These are phyloP conservation scores for Erysimum cheiranthoides DNA, from an alignment of 345 rosid genomes.

Conservation along the genomic window DNA sequence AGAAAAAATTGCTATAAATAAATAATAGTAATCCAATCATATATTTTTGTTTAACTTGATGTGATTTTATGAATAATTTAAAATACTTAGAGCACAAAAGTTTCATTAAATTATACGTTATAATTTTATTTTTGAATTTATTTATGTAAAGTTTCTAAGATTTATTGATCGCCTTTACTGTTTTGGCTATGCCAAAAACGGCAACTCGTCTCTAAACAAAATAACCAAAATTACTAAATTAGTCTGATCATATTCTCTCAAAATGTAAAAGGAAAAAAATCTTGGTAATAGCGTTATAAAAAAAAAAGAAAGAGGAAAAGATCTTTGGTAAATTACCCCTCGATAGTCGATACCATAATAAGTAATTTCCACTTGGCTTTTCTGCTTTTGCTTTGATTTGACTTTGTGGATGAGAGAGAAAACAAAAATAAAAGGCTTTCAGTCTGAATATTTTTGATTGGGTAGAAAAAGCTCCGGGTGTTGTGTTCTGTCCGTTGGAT, in stretches of 20 bases:
- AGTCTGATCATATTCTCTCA: not conserved
- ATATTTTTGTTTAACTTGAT: not conserved
- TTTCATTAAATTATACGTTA: not conserved
- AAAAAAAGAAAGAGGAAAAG: too few relatives aligned
- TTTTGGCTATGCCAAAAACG: not conserved
- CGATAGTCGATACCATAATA: slow-evolving; percentile 1
- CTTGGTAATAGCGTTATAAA: not conserved
- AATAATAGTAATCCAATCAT: not conserved
- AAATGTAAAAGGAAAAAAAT: not conserved
- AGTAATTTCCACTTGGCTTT: slow-evolving; percentile 7
- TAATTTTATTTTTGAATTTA: not conserved
- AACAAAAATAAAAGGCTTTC: not conserved
- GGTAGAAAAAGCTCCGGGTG: slow-evolving; percentile 20
- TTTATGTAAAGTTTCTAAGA: not conserved
- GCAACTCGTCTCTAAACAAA: not conserved
- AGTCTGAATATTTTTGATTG: slow-evolving; percentile 19
- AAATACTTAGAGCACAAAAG: not conserved
- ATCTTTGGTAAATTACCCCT: not conserved
- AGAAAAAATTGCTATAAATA: not conserved
- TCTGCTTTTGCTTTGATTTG: not conserved
- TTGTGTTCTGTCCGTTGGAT: slow-evolving; percentile 32
- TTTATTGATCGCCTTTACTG: not conserved
- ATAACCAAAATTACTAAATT: not conserved
- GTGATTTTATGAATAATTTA: not conserved
- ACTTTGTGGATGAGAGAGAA: slow-evolving; percentile 7